A percentile compares a stretch with the other conserved stretches of the same genome.
phyloP scores from a whole-genome alignment of 768 basidiomycete genomes.

The Mycena polygramma region DNA sequence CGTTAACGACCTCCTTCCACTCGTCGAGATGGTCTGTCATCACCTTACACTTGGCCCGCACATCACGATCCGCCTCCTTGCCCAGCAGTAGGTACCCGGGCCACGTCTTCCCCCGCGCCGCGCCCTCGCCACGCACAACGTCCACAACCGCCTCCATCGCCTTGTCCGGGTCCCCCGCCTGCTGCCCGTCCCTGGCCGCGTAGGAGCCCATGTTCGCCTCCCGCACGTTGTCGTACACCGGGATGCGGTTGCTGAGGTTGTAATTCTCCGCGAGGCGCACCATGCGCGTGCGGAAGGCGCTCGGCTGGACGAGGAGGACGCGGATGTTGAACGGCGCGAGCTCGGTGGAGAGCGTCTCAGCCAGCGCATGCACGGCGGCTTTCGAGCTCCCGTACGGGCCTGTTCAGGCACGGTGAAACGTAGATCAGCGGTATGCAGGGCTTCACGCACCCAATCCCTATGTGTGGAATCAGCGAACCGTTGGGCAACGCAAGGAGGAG shows the following conservation, averaged over 20 bases:
- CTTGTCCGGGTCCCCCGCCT: conserved; percentile 66
- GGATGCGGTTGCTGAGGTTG: conserved; percentile 55
- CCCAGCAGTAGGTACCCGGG: conserved; percentile 65
- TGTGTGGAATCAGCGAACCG: neutral
- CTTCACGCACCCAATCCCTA: conserved; percentile 51
- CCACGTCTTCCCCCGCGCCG: conserved; percentile 60
- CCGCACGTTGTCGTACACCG: conserved; percentile 69
- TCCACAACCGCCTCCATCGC: conserved; percentile 66
- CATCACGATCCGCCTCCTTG: conserved; percentile 65
- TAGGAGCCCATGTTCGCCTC: too few relatives aligned
- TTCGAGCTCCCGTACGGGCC: conserved; percentile 69
- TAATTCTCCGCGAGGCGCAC: conserved; percentile 60
- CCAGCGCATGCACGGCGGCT: conserved; percentile 70
- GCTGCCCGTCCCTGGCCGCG: conserved; percentile 17
- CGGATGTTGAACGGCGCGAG: conserved; percentile 69
- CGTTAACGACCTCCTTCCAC: conserved; percentile 64
- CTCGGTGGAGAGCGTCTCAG: conserved; percentile 67
- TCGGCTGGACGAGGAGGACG: conserved; percentile 69
- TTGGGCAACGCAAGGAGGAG: neutral
- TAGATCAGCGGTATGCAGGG: neutral
- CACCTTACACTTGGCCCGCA: conserved; percentile 61
- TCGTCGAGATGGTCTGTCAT: conserved; percentile 63
- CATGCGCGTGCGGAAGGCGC: conserved; percentile 68
- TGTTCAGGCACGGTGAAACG: conserved; percentile 28
- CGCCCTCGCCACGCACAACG: conserved; percentile 65